These are phyloP conservation scores for Aspergillus fischeri DNA, from an alignment of 2,329 filamentous ascomycete genomes.

Conservation along the genomic window DNA sequence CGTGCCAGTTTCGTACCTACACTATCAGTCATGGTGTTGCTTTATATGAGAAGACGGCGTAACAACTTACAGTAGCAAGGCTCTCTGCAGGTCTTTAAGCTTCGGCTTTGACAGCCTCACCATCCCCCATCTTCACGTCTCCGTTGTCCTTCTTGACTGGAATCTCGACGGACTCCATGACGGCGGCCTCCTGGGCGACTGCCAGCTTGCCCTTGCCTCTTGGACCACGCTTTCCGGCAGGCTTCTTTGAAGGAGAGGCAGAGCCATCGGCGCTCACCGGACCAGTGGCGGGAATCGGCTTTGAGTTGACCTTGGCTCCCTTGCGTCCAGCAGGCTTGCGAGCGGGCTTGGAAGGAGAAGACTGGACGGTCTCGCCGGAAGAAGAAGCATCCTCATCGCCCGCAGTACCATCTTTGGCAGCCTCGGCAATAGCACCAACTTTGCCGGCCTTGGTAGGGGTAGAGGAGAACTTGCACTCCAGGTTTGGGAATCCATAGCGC, in stretches of 20 bases:
- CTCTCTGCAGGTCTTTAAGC: neutral
- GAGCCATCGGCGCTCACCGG: neutral
- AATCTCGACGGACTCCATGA: neutral
- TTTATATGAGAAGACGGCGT: neutral
- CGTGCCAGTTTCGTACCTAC: neutral
- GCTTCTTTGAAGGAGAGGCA: neutral
- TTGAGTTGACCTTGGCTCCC: constrained; percentile 14
- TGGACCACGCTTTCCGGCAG: neutral
- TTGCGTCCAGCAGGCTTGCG: constrained; percentile 11
- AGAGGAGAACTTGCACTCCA: constrained; percentile 11
- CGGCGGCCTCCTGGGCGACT: neutral
- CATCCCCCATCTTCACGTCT: neutral
- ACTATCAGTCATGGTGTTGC: neutral
- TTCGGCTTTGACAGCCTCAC: neutral
- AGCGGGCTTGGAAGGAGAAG: neutral
- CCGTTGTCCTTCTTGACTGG: neutral
- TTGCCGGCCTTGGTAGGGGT: neutral
- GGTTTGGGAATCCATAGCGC: constrained; percentile 17
- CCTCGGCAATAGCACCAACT: neutral
- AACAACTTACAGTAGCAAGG: neutral
- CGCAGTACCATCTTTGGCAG: neutral
- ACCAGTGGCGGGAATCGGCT: constrained; percentile 17
- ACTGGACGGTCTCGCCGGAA: neutral
- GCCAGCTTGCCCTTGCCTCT: neutral
- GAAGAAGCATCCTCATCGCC: neutral